Evolutionary conservation across 495 filamentous ascomycete genomes (phyloP), one percentile per base, ranked within the genome.

Genomic region (Paragyromitra xinjiangensis): DNA sequence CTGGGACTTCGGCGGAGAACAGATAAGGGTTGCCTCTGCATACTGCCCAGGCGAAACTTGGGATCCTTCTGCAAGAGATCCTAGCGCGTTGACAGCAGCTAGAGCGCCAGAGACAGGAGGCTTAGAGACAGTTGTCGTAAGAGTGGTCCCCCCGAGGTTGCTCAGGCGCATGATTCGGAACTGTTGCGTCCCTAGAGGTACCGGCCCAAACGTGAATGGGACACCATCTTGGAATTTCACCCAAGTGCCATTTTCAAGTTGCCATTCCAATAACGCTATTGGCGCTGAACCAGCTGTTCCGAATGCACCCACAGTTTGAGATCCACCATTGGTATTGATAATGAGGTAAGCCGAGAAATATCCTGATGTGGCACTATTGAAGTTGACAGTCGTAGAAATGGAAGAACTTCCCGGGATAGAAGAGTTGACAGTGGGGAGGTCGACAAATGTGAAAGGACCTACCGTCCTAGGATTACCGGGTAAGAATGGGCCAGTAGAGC

Each of bases 91-190:
- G 6, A 79, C 74, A 1, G 83, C 83, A 9, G 83, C 83, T n/a
- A 86, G 79, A 2, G 85, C 79, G 1, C 85, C 84, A 9, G 83
- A 80, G n/a, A 85, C 76, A 0, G 85, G 85, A 0, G 85, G 85
- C 50, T 86, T 86, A 1, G 85, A 85, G 19, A 86, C 81, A 19
- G 85, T 85, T 12, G 85, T 81, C 1, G 83, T 83, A 8, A 86
- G 78, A 0, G 80, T 81, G 4, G 79, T 77, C 5, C 78, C 80
- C 22, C 85, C 85, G 22, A 71, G 76, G 64, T 86, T 86, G 12
- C 76, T 83, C 19, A 86, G 70, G n/a, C 85, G 66, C 67, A 86
- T 71, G 24, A 80, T 81, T 9, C 84, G 73, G 40, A 72, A 78
- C 39, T 80, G 79, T 39, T 80, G 82, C 8, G 75, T 73, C 14